Conservation (phyloP, 495 filamentous ascomycete species). For the Monascus purpureus region DNA sequence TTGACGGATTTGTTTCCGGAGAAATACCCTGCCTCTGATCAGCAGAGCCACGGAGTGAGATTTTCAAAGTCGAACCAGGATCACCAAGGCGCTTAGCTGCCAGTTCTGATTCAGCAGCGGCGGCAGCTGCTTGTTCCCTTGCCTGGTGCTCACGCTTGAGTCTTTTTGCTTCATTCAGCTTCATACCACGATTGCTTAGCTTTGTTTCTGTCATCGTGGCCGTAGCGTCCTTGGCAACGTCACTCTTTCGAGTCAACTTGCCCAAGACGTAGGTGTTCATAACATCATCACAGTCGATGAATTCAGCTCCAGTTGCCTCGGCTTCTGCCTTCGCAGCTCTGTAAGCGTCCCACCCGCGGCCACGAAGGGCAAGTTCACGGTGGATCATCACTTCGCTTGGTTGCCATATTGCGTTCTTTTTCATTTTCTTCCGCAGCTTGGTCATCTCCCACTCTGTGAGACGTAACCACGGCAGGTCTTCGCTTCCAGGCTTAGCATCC, state of each 20-base stretch:
- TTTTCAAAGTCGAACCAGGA: slow-evolving; percentile 36
- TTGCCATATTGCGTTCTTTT: slow-evolving; percentile 94
- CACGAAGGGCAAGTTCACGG: slow-evolving; percentile 62
- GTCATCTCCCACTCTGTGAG: slow-evolving; percentile 88
- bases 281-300: slow-evolving; percentile 42
- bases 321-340: slow-evolving; percentile 52
- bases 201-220: slow-evolving; percentile 23
- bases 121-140: slow-evolving; percentile 45
- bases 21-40: slow-evolving; percentile 2
- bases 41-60: slow-evolving; percentile 19
- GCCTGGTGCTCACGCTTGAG: slow-evolving; percentile 61
- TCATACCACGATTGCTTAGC: slow-evolving; percentile 76
- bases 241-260: slow-evolving; percentile 30
- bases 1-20: slow-evolving; percentile 8
- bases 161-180: slow-evolving; percentile 85
- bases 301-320: slow-evolving; percentile 50
- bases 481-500: slow-evolving; percentile 58
- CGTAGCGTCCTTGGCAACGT: slow-evolving; percentile 31
- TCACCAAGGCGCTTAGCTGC: slow-evolving; percentile 42
- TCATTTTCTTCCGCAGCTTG: slow-evolving; percentile 86
- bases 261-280: slow-evolving; percentile 29
- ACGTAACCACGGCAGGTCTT: slow-evolving; percentile 76
- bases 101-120: slow-evolving; percentile 46
- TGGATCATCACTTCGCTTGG: slow-evolving; percentile 95
- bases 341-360: slow-evolving; percentile 66